phyloP scores from a whole-genome alignment of 129 eudicot species.

The Ambrosia artemisiifolia region DNA sequence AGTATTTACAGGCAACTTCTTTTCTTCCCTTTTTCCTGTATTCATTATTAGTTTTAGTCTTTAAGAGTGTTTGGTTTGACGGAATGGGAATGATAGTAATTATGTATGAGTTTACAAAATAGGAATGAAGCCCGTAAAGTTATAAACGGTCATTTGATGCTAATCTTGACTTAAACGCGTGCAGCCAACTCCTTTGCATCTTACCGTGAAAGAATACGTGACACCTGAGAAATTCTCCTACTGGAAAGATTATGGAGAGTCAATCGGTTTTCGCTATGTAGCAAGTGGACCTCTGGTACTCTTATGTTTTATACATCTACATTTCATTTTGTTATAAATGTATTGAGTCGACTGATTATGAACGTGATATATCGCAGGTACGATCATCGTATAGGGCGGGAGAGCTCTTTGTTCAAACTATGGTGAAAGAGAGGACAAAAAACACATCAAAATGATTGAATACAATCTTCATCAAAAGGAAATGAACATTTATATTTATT shows the following conservation, averaged over 20 bases:
- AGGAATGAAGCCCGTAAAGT: no score
- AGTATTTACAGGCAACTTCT: conserved; percentile 74
- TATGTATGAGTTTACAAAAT: no score
- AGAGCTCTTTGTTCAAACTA: conserved; percentile 82
- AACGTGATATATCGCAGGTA: conserved; percentile 37
- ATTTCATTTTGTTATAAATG: background rate
- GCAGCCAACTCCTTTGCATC: conserved; percentile 94
- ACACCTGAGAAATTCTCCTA: conserved; percentile 81
- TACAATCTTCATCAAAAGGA: background rate
- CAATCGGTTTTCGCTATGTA: conserved; percentile 94
- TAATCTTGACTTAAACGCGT: background rate
- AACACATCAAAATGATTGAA: conserved; percentile 14
- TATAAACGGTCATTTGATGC: no score
- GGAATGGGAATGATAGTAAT: no score
- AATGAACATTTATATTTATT: background rate
- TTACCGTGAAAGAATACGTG: conserved; percentile 87
- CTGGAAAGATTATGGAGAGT: conserved; percentile 95
- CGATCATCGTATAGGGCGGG: conserved; percentile 97
- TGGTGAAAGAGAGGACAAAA: conserved; percentile 71
- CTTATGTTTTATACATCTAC: background rate
- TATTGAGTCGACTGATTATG: background rate
- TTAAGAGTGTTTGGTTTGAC: no score
- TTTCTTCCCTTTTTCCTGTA: background rate
- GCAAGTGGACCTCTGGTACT: conserved; percentile 45
- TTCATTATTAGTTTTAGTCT: background rate